Base-by-base conservation (phyloP, 176 grass and related monocot genomes). In the Musa troglodytarum region DNA sequence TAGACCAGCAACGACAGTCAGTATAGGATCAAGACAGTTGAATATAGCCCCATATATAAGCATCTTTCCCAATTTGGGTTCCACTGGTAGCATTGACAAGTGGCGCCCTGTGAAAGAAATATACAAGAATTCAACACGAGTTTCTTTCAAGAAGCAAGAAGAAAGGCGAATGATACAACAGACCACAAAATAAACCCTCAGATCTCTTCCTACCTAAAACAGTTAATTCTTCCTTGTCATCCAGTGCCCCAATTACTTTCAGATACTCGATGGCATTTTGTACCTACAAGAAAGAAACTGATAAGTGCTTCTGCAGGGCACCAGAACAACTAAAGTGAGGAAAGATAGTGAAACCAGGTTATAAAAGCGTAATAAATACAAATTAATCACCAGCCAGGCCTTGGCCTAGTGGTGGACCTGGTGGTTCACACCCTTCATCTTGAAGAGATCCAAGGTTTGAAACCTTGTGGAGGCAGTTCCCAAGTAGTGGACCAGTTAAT, bases 251-350 rank as follows among this genome's bases (percentile, higher is more conserved):
- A 76, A 99, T 94, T 74, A 91, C 71, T 89, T 99, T 93, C 64
- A 99, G 82, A 91, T 99, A 94, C 51, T 99, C 95, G 50, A 99
- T 89, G 56, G 95, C 90, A 84, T 99, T 98, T 91, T 99, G 86
- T 24, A 99, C 95, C 95, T 99, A 79, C 77, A 84, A 54, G 0
- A 71, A 51, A 52, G 15, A 22, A 21, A 11, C 1, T 3, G 16
- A 34, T 68, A 2, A 68, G 26, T 16, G 24, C 11, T 34, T 68
- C 13, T 43, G 34, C 25, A 68, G 24, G 17, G 24, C 26, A 61
- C 57, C 57, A 61, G 3, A 61, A 61, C 14, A n/a, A 61, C n/a
- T 43, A 43, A 43, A 43, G 34, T 43, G 34, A 43, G 34, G 34
- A 43, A 43, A 43, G 34, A 43, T 43, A 43, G 34, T 43, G 34